Evolutionary conservation across 345 rosid genomes (phyloP), one percentile per base, ranked within the genome.

Genomic region (Melastoma malabathricum): DNA sequence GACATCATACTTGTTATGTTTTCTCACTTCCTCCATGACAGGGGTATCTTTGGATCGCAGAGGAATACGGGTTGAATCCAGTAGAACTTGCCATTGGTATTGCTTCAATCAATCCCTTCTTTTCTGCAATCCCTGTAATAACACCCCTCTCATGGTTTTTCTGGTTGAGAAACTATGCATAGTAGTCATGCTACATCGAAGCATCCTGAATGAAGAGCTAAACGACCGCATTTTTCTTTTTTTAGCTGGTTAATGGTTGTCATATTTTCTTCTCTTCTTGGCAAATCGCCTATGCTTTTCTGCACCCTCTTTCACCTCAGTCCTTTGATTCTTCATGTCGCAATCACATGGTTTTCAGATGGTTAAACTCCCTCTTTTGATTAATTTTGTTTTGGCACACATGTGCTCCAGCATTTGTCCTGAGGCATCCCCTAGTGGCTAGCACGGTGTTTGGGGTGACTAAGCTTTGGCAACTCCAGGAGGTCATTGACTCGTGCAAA

Each of bases 61-160:
- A 48, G 47, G 64, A 67, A 47, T 58, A 72, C 47, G 64, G 72
- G 18, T 59, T 80, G 57, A 68, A 55, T 66, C 86, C 86, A 22
- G 74, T 72, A 44, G 60, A 67, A 44, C 76, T 80, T 58, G 75
- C 86, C 49, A 68, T 72, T 34, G 78, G 83, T 80, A 72, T 61
- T 46, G 10, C 34, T 15, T 47, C 57, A 16, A 46, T 47, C 43
- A 20, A 19, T 59, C 7, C 3, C 1, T n/a, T n/a, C 18, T 2
- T 23, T 27, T 27, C 4, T 27, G 4, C 6, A 27, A 3, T 27
- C 31, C 31, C 31, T 27, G 43, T n/a, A 27, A 50, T 23, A 15
- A 22, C 54, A 23, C 54, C 15, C 25, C 3, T 50, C 17, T 27
- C 39, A 29, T 23, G n/a, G n/a, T 50, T 23, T 50, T 17, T 39